These are phyloP conservation scores for Fusarium sp. DNA, from an alignment of 2,329 filamentous ascomycete genomes.

Conservation along the genomic window DNA sequence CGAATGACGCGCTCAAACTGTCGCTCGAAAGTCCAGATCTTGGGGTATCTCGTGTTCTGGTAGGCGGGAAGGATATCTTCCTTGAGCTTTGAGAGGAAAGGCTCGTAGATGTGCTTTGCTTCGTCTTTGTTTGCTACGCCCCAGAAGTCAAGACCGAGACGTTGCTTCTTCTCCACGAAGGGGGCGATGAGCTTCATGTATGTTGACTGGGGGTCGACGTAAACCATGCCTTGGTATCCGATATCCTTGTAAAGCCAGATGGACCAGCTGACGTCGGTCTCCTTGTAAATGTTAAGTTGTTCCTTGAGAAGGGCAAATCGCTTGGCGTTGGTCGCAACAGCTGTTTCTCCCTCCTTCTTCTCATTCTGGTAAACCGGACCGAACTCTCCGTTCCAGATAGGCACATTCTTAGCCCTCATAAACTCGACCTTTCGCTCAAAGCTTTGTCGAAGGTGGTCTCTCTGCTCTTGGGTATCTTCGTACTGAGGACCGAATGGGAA, in stretches of 20 bases:
- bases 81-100: slow-evolving; percentile 56
- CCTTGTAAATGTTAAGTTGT: slow-evolving; percentile 54
- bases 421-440: slow-evolving; percentile 59
- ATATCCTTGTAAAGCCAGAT: slow-evolving; percentile 73
- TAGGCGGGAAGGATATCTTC: slow-evolving; percentile 57
- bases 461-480: slow-evolving; percentile 55
- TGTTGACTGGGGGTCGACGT: slow-evolving; percentile 57
- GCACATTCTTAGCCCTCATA: slow-evolving; percentile 55
- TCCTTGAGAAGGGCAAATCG: slow-evolving; percentile 56
- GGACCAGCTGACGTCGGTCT: slow-evolving; percentile 61
- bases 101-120: slow-evolving; percentile 52
- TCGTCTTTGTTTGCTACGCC: slow-evolving; percentile 51
- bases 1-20: slow-evolving; percentile 60
- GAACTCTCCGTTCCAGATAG: slow-evolving; percentile 65
- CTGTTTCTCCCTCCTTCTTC: slow-evolving; percentile 50
- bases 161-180: slow-evolving; percentile 67
- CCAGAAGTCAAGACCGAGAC: slow-evolving; percentile 67
- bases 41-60: slow-evolving; percentile 59
- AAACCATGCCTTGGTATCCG: slow-evolving; percentile 67
- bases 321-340: slow-evolving; percentile 53
- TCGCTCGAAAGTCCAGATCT: slow-evolving; percentile 62
- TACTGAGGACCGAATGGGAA: slow-evolving; percentile 60
- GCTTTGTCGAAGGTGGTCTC: slow-evolving; percentile 52
- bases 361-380: slow-evolving; percentile 61
- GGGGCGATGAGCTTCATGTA: slow-evolving; percentile 64